Evolutionary conservation across 352 stramenopile genomes (phyloP).

Genomic region (Thraustochytrium sp.): DNA sequence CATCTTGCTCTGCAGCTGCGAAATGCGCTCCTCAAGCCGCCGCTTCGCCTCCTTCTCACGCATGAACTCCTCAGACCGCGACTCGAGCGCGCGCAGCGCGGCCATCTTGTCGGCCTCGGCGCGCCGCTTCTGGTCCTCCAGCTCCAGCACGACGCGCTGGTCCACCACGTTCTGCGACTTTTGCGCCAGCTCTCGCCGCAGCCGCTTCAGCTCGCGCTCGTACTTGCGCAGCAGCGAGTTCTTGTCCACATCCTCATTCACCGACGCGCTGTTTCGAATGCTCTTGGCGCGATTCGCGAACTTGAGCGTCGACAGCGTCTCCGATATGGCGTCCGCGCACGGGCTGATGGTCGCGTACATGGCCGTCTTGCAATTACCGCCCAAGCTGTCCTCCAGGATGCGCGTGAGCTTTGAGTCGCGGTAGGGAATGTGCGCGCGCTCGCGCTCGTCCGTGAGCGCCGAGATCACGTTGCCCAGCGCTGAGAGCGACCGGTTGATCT

Average conservation of each 20-base stretch:
- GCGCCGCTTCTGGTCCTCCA: conserved; percentile 70
- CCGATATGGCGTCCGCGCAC: conserved; percentile 56
- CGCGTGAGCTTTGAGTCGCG: conserved; percentile 85
- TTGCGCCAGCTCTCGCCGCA: conserved; percentile 82
- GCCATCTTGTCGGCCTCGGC: conserved; percentile 90
- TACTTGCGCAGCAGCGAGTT: conserved; percentile 79
- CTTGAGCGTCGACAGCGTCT: conserved; percentile 79
- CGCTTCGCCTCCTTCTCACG: conserved; percentile 90
- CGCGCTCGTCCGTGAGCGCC: conserved; percentile 71
- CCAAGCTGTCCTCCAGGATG: conserved; percentile 69
- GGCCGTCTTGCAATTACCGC: conserved; percentile 87
- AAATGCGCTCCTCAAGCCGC: conserved; percentile 83
- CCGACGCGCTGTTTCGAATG: conserved; percentile 67
- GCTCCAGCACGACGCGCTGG: conserved; percentile 78
- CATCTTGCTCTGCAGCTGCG: conserved; percentile 83
- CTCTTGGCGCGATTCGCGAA: conserved; percentile 84
- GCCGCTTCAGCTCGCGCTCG: conserved; percentile 83
- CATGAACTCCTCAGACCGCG: conserved; percentile 84
- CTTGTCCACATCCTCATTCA: conserved; percentile 84
- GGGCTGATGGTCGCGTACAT: conserved; percentile 93
- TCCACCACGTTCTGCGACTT: conserved; percentile 84
- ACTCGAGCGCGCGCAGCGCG: conserved; percentile 79
- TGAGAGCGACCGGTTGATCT: conserved; percentile 84
- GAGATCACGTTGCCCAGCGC: conserved; percentile 81
- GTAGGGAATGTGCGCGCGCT: conserved; percentile 83